Evolutionary conservation across 2,329 filamentous ascomycete species (phyloP), one percentile per base, ranked within the genome.

Genomic region (Blastomyces parvus): DNA sequence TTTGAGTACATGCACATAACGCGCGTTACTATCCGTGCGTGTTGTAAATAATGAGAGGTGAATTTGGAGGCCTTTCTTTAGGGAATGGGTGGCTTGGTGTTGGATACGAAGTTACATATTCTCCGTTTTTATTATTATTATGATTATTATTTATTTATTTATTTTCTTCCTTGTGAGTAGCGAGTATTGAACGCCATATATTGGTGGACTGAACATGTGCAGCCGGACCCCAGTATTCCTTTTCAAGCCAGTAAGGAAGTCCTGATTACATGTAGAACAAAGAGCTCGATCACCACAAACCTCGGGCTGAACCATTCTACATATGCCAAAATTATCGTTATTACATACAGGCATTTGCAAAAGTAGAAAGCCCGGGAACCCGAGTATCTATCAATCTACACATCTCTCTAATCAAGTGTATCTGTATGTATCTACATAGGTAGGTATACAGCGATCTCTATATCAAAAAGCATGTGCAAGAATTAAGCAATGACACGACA

Each of bases 361-460:
- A 46, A n/a, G 42, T 1, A n/a, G 19, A n/a, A 46, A 36, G 44
- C 8, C 22, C n/a, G 9, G 19, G 44, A n/a, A 3, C 44, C 9
- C n/a, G 19, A 1, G 70, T 71, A 0, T 75, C 71, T n/a, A 27
- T 52, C 22, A 30, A 52, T 52, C 13, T 13, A 30, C 13, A 19
- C 14, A 19, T n/a, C 44, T 30, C 22, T 52, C 48, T 52, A 52
- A 30, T 27, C 14, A 17, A 30, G 30, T 36, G 33, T 36, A 36
- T 36, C 33, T 30, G 2, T 36, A 36, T 36, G 7, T 36, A 7
- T 36, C 6, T 36, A 8, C 8, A 11, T 11, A 7, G 6, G 27
- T 36, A 36, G 9, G 33, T 36, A 9, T 36, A 36, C 33, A 36
- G 33, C 33, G 33, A 36, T 36, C 33, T 36, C 8, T 36, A 36